phyloP scores from a whole-genome alignment of 345 rosid genomes.

The Syzygium aromaticum region DNA sequence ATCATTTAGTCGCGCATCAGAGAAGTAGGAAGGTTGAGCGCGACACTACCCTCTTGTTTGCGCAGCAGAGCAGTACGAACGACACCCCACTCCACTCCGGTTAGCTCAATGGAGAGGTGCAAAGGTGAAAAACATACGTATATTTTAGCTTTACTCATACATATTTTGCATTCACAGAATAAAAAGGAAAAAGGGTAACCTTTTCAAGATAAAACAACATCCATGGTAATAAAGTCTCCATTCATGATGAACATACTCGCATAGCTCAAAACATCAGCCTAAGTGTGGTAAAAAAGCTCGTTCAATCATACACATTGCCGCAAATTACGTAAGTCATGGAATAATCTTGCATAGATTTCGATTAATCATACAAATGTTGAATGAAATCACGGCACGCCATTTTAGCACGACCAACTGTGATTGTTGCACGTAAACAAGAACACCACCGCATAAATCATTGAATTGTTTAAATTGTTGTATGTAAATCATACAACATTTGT shows the following conservation, averaged over 20 bases:
- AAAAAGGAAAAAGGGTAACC: neutral
- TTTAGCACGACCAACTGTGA: neutral
- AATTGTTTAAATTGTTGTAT: neutral
- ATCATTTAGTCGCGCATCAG: neutral
- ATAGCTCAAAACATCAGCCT: neutral
- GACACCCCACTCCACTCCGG: accelerated
- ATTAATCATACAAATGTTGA: neutral
- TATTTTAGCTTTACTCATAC: neutral
- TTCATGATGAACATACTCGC: neutral
- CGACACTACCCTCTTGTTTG: neutral
- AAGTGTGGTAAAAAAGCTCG: neutral
- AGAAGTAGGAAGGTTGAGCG: neutral
- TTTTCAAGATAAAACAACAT: neutral
- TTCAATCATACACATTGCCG: neutral
- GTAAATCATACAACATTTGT: neutral
- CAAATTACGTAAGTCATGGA: neutral
- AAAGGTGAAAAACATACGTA: neutral
- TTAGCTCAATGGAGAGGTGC: neutral
- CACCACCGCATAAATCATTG: accelerated
- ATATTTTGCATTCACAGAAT: neutral
- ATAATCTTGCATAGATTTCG: neutral
- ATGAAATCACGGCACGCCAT: neutral
- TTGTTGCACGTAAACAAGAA: neutral
- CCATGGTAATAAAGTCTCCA: neutral
- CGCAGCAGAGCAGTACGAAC: neutral